Conservation (phyloP, 208 protist genomes). For the Naegleria lovaniensis region DNA sequence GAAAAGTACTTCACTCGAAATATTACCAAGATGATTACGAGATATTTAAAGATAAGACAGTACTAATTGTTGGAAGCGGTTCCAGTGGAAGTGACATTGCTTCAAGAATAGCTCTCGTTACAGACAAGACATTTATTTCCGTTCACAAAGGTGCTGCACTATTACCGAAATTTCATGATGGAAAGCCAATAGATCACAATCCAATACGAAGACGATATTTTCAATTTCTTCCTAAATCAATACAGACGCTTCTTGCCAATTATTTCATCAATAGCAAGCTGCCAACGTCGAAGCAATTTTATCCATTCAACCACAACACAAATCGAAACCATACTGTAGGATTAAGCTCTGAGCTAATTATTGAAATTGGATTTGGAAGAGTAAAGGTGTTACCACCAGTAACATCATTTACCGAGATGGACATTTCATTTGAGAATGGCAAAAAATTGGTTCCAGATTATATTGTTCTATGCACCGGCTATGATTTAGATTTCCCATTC, state of each 20-base stretch:
- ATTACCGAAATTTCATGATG: background rate
- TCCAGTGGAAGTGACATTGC: background rate
- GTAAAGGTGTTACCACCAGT: background rate
- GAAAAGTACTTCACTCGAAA: background rate
- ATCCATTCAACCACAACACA: background rate
- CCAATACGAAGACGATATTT: background rate
- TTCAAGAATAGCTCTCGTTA: background rate
- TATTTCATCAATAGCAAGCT: background rate
- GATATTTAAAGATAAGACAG: background rate
- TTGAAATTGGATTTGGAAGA: background rate
- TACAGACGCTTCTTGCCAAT: background rate
- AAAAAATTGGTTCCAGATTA: background rate
- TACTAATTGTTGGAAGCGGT: background rate
- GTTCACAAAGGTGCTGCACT: background rate
- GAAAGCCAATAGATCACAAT: constrained; percentile 10
- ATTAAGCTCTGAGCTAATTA: background rate
- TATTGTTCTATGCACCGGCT: background rate
- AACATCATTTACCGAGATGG: background rate
- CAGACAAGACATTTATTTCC: background rate
- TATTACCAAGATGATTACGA: background rate
- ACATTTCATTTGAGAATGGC: background rate
- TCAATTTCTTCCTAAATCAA: background rate
- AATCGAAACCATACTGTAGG: background rate
- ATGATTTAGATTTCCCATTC: background rate
- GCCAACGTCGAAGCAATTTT: background rate